Evolutionary conservation across 768 basidiomycete species (phyloP), one percentile per base, ranked within the genome.

Genomic region (Lactarius akahatsu): DNA sequence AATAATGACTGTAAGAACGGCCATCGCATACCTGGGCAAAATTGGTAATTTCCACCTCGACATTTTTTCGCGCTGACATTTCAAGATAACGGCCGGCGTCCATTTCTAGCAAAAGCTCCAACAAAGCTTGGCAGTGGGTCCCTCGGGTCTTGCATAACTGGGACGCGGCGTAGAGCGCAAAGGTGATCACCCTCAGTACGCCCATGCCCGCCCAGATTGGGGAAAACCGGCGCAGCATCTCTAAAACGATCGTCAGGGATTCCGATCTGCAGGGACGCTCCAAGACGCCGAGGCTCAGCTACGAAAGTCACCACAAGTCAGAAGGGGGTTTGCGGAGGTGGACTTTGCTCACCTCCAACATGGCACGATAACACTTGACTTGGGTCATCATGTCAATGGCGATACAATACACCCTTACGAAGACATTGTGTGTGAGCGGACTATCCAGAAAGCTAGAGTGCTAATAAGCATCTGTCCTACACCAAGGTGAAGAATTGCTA

Each of bases 131-230:
- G 59, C 85, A 87, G 72, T 87, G 88, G 59, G 85, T 78, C 30
- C 90, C 89, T 63, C 84, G 82, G 18, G 80, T 78, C 72, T 86
- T 87, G 84, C 86, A 89, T 1, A 78, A 74, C 60, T 86, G 81
- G 72, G 91, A 86, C 3, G 87, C 83, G 34, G 80, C 75, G 71
- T 86, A 85, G 28, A 94, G 81, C 0, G 88, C 82, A 8, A 78
- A 76, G 2, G 86, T 80, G 61, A 93, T 86, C 0, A 72, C 76
- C 23, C 78, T 77, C 67, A 83, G 82, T 13, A 77, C 82, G 71
- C 90, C 82, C 87, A 93, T 90, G 66, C 88, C 90, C 15, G 84
- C 83, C 91, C 91, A 94, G 57, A 92, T 86, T 26, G 84, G 82
- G 13, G 84, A 81, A 71, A 88, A 88, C 8, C 88, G 85, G 66